These are phyloP conservation scores for Akanthomyces muscarius DNA, from an alignment of 2,329 filamentous ascomycete genomes.

Conservation along the genomic window DNA sequence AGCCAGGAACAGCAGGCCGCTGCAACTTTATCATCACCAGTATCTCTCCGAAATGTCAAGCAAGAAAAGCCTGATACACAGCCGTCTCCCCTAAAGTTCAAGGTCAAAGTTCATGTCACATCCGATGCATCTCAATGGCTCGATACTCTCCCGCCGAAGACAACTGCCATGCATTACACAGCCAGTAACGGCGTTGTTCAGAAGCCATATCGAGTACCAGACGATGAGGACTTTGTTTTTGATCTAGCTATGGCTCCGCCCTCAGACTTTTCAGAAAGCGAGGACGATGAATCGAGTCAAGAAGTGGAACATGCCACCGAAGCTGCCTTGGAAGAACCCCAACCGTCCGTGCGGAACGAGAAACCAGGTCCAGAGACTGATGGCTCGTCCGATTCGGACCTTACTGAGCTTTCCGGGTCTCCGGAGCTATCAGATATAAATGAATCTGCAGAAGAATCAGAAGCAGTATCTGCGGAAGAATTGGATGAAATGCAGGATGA, in stretches of 20 bases:
- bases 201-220: background rate
- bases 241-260: background rate
- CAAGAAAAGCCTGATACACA: background rate
- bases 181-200: background rate
- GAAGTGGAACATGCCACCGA: background rate
- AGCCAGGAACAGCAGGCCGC: constrained; percentile 19
- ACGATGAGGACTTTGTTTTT: constrained; percentile 11
- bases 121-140: background rate
- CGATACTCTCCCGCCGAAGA: background rate
- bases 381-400: background rate
- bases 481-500: constrained; percentile 23
- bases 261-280: background rate
- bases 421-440: background rate
- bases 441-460: background rate
- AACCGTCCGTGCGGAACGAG: background rate
- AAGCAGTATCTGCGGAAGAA: constrained; percentile 25
- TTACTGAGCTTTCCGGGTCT: constrained; percentile 7
- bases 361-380: background rate
- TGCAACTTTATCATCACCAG: constrained; percentile 26
- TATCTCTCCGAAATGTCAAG: constrained; percentile 23
- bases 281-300: background rate
- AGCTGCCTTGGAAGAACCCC: background rate
- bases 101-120: background rate
- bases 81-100: constrained; percentile 4
- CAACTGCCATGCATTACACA: background rate